Conservation (phyloP, 106 monocot genomes). For the Acorus calamus region DNA sequence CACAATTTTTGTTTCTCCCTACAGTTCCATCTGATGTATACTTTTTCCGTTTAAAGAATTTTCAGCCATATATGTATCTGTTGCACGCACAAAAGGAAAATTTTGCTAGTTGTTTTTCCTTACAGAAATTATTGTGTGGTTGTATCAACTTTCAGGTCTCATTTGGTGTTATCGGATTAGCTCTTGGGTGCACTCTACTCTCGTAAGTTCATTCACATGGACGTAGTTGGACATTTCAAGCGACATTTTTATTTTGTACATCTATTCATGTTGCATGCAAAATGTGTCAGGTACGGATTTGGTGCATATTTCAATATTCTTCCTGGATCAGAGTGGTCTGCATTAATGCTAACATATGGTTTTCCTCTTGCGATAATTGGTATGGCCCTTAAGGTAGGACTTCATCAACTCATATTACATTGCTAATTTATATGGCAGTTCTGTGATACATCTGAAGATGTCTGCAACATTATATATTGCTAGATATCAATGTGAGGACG, state of each 20-base stretch:
- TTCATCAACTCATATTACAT: no score
- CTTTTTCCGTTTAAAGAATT: no score
- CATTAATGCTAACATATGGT: slow-evolving; percentile 95
- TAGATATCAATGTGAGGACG: no score
- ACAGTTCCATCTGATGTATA: no score
- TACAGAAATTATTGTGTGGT: no score
- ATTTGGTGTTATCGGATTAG: slow-evolving; percentile 82
- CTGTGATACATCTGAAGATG: not conserved
- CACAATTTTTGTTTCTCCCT: no score
- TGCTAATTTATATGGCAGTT: no score
- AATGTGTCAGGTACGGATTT: slow-evolving; percentile 72
- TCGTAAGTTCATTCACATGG: slow-evolving; percentile 53
- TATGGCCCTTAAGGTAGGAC: slow-evolving; percentile 85
- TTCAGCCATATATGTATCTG: no score
- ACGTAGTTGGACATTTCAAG: not conserved
- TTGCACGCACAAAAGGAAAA: no score
- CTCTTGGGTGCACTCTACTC: slow-evolving; percentile 59
- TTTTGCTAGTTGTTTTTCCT: no score
- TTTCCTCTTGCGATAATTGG: slow-evolving; percentile 98
- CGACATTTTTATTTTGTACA: not conserved
- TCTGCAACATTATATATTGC: not conserved
- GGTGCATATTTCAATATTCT: slow-evolving; percentile 88
- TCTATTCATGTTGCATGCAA: not conserved
- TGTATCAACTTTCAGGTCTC: slow-evolving; percentile 39
- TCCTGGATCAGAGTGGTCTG: slow-evolving; percentile 99